Conservation (phyloP, 257 asterid species). For the Pogostemon cablin region DNA sequence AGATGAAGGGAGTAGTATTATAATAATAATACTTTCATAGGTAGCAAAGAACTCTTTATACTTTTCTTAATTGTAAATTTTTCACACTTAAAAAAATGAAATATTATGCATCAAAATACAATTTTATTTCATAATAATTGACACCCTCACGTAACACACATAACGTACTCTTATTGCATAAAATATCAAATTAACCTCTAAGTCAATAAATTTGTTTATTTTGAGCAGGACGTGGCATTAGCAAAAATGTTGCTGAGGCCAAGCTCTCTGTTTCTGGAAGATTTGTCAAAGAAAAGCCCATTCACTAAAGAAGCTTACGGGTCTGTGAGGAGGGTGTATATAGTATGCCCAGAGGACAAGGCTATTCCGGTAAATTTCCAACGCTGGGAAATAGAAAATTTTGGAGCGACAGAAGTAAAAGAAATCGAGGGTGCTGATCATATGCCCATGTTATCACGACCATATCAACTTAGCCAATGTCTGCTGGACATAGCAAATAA, state of each 20-base stretch:
- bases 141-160: too few relatives aligned
- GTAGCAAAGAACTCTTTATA: too few relatives aligned
- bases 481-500: conserved; percentile 46
- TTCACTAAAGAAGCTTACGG: conserved; percentile 49
- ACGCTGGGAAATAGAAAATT: conserved; percentile 46
- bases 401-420: conserved; percentile 39
- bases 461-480: conserved; percentile 36
- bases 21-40: too few relatives aligned
- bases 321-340: conserved; percentile 50
- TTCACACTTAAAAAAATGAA: too few relatives aligned
- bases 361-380: conserved; percentile 45
- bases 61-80: too few relatives aligned
- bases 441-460: conserved; percentile 54
- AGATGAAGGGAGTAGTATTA: too few relatives aligned
- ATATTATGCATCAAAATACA: too few relatives aligned
- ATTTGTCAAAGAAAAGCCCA: conserved; percentile 37
- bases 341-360: conserved; percentile 45
- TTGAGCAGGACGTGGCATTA: conserved; percentile 53
- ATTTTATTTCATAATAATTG: too few relatives aligned
- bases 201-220: background rate
- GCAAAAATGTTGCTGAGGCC: conserved; percentile 50
- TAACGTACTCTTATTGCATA: too few relatives aligned
- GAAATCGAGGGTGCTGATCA: conserved; percentile 54
- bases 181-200: too few relatives aligned
- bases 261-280: conserved; percentile 41